Evolutionary conservation across 2,329 filamentous ascomycete species (phyloP).

Genomic region (Lecanicillium sp.): DNA sequence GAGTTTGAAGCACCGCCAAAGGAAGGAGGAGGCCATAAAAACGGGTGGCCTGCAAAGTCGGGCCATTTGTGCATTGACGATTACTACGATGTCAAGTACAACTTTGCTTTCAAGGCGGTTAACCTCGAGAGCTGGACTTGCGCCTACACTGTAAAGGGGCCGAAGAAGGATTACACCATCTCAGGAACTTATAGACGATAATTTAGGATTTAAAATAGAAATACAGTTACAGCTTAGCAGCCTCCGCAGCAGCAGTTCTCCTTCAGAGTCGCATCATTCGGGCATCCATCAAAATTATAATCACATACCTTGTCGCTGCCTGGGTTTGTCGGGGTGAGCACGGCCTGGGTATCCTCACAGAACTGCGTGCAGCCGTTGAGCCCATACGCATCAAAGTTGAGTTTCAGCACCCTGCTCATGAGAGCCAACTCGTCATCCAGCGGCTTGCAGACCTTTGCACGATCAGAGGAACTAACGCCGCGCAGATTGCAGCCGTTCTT

Average conservation of each 20-base stretch:
- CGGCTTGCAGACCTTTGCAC: background rate
- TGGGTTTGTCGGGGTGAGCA: background rate
- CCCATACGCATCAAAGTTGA: conserved; percentile 5
- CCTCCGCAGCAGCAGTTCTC: background rate
- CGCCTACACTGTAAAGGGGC: conserved; percentile 60
- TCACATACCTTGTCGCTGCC: background rate
- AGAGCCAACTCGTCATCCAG: background rate
- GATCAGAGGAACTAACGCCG: background rate
- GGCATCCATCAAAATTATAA: background rate
- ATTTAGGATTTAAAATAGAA: too few relatives aligned
- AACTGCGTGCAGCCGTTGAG: conserved; percentile 9
- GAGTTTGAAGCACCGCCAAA: conserved; percentile 42
- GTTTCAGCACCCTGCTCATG: conserved; percentile 3
- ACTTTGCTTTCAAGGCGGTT: conserved; percentile 55
- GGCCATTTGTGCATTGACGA: conserved; percentile 66
- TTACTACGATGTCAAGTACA: conserved; percentile 62
- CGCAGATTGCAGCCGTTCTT: background rate
- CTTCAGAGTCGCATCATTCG: background rate
- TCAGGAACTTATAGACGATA: conserved; percentile 40
- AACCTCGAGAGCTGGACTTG: conserved; percentile 51
- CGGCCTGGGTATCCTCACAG: background rate
- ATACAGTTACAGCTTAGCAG: conserved; percentile 9
- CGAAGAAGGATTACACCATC: conserved; percentile 66
- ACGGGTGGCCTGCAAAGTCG: conserved; percentile 55
- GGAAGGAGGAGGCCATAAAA: conserved; percentile 20